These are phyloP conservation scores for Spergularia marina DNA, from an alignment of 148 eudicot species.

Conservation along the genomic window DNA sequence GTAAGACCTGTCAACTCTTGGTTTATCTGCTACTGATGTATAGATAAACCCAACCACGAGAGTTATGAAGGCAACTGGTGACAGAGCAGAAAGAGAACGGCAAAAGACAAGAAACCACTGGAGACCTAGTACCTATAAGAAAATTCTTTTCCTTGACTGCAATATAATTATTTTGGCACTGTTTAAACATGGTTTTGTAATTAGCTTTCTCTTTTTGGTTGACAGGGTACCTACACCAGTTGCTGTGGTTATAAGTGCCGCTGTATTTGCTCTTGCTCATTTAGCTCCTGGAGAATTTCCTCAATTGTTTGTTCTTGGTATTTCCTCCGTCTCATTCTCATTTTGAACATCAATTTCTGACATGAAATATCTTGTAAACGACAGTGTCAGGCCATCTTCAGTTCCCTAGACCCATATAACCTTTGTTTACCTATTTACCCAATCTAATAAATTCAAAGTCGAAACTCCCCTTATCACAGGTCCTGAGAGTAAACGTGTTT, in stretches of 20 bases:
- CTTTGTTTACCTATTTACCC: background rate
- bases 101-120: no score
- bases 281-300: slow-evolving; percentile 93
- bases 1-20: no score
- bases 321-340: slow-evolving; percentile 16
- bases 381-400: background rate
- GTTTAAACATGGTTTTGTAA: background rate
- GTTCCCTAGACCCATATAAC: background rate
- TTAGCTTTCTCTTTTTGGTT: background rate
- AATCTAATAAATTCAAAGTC: background rate
- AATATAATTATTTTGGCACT: no score
- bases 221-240: slow-evolving; percentile 93
- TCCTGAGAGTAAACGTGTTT: background rate
- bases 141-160: no score
- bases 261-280: slow-evolving; percentile 94
- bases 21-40: no score
- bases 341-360: background rate
- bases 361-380: background rate
- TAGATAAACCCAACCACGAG: no score
- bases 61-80: no score
- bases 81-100: no score
- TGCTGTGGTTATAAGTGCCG: slow-evolving; percentile 72
- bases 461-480: background rate
- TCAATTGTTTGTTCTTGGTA: slow-evolving; percentile 91
- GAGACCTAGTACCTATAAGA: no score